Evolutionary conservation across 2,329 filamentous ascomycete species (phyloP), one percentile per base, ranked within the genome.

Genomic region (Colletotrichum chrysophilum): DNA sequence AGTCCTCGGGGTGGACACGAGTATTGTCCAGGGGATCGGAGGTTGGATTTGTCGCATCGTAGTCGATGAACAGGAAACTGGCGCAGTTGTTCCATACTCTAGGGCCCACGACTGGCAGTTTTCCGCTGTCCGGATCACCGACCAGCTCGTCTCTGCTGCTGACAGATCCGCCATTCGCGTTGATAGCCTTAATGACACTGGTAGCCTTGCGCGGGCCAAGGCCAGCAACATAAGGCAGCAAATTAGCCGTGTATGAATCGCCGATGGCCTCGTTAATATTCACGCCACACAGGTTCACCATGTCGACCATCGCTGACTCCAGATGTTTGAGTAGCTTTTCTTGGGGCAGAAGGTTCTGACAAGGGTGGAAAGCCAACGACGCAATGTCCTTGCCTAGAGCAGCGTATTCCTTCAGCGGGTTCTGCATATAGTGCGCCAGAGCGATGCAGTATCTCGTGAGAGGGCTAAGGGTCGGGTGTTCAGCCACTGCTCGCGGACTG

Each of bases 301-400:
- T 98, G 83, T 99, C 97, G 13, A 99, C 96, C 92, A 99, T 95
- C 60, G 96, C 95, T n/a, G 95, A 97, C 81, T 99, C 97, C 18
- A 99, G 90, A 76, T 95, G 92, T 83, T 95, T 96, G 77, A 93
- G 87, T 52, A 99, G 89, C 86, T 98, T 96, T 48, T 98, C 96
- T 76, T 96, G 92, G 0, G 96, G 94, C 16, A 99, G 89, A 34
- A 98, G 91, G 76, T 96, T 94, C 83, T 99, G 97, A 80, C 96
- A 96, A 5, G 95, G 92, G 79, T 98, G 96, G 85, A 98, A 98
- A 24, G 93, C 91, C 76, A 99, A 90, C 2, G 96, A 98, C 14
- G 93, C 88, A 76, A 98, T 92, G 81, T 98, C 96, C 80, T 94
- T 95, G 71, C 96, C 96, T 61, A 99, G 90, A 2, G 96, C 95